Evolutionary conservation across 108 stramenopile species (phyloP), one percentile per base, ranked within the genome.

Genomic region (Seminavis robusta): DNA sequence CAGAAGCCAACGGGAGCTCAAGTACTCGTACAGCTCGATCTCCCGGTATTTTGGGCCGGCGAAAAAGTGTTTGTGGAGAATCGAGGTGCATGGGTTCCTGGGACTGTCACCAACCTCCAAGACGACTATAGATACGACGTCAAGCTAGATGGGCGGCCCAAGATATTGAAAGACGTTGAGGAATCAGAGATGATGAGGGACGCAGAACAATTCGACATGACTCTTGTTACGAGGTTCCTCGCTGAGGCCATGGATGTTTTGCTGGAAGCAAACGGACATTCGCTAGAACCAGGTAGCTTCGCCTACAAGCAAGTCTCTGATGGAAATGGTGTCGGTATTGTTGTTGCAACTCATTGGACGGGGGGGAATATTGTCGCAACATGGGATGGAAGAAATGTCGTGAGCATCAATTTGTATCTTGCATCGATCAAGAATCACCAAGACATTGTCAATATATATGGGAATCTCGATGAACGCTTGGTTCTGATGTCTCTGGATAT

Each of bases 1-100:
- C 88, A 90, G 61, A 66, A 69, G 4, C 64, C 84, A 7, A 27
- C 81, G 29, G 88, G 76, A 6, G 66, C 63, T 24, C 88, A 89
- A 58, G 71, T 44, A 25, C 50, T 89, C 13, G 69, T 69, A 21
- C 88, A 85, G 52, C 57, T 65, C 24, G 76, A 79, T 29, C 17
- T 47, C 6, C 41, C 54, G 21, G 33, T 23, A 16, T n/a, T n/a
- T n/a, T n/a, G n/a, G n/a, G n/a, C n/a, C n/a, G n/a, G n/a, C n/a
- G n/a, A n/a, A n/a, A n/a, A n/a, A n/a, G n/a, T n/a, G n/a, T n/a
- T n/a, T 19, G 33, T 29, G 49, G 23, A 20, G 31, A 26, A 54
- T 59, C 73, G 26, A 62, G 62, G 9, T 37, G 33, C 33, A 24
- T 29, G n/a, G 41, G 24, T 17, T 42, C 69, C 26, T 37, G 45